Evolutionary conservation across 192 early-diverging fungal genomes (phyloP), one percentile per base, ranked within the genome.

Genomic region (Geranomyces michiganensis): DNA sequence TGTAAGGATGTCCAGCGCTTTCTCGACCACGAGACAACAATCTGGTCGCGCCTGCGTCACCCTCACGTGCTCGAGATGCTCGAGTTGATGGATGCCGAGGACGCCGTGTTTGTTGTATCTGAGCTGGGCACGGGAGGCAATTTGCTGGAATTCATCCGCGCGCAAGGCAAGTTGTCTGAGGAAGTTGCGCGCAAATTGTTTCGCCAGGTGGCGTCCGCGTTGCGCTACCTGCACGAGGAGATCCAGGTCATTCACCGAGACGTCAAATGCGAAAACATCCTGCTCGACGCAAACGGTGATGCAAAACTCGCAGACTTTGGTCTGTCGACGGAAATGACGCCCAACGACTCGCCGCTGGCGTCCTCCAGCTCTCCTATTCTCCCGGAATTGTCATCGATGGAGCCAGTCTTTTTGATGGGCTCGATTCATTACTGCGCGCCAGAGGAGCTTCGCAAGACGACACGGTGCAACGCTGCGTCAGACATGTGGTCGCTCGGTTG

Each of bases 201-300:
- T 72, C 75, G 78, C 6, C 92, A 97, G 77, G 51, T 96, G 9
- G 89, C 84, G 1, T 76, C 82, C 6, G 92, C 90, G 13, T 75
- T 99, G 0, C 70, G 82, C 10, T 96, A 97, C 75, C 64, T 97
- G 53, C 97, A 97, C 75, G 64, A 81, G 53, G 79, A 87, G 60
- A 81, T 85, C 31, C 86, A 88, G 26, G 81, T 93, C 53, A 87
- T 85, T 1, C 96, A 98, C 75, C 88, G 92, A 15, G 96, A 98
- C 72, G 81, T 98, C 66, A 98, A 98, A 77, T 86, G 92, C 12
- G 96, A 98, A 71, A 98, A 98, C 77, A 82, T 96, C 26, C 80
- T 96, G 31, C 78, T 93, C 31, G 60, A 75, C 36, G 56, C 60
- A 8, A 53, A 77, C 27, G 58, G 67, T 14, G 74, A 73, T 15